Evolutionary conservation across 106 monocot genomes (phyloP), one percentile per base, ranked within the genome.

Genomic region (Ottelia alismoides): DNA sequence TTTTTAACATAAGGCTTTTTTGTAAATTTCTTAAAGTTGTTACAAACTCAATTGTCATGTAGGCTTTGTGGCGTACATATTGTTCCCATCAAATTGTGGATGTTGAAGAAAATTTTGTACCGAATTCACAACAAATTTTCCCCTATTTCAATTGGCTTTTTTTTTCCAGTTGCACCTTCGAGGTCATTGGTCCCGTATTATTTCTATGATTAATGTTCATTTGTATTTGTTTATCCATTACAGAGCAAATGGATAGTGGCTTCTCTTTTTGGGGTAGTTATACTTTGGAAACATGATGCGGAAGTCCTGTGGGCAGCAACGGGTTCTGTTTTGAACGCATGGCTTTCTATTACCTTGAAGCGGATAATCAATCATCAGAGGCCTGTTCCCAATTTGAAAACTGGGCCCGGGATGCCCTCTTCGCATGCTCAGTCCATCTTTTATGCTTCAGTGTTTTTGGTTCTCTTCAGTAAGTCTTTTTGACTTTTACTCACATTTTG

Each of bases 371-470:
- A 94, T 65, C 94, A 88, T 63, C 45, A 75, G 58, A 81, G 94
- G 52, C 94, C 94, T 12, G 65, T 44, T 11, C 63, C 75, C 57
- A 64, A 68, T 48, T 68, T 94, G 75, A 77, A 73, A 70, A 74
- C 94, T 48, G 94, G 76, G 60, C 94, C 94, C 55, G 88, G 94
- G 64, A 94, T 94, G 94, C 94, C 94, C 30, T 94, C 94, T 6
- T 81, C 94, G 22, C 94, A 94, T 76, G 80, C 94, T 20, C 94
- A 94, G 50, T 88, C 88, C 62, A 73, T 94, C 45, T 88, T 88
- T 55, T 88, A 81, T 76, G 49, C 49, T 18, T 58, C 84, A 3
- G 29, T 65, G 12, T 65, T 73, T 60, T 55, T 63, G 49, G 22
- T 84, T 63, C 52, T 81, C 64, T 94, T 74, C 23, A 58, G 94